Conservation (phyloP, 2,329 filamentous ascomycete genomes). For the Gaeumannomyces tritici region DNA sequence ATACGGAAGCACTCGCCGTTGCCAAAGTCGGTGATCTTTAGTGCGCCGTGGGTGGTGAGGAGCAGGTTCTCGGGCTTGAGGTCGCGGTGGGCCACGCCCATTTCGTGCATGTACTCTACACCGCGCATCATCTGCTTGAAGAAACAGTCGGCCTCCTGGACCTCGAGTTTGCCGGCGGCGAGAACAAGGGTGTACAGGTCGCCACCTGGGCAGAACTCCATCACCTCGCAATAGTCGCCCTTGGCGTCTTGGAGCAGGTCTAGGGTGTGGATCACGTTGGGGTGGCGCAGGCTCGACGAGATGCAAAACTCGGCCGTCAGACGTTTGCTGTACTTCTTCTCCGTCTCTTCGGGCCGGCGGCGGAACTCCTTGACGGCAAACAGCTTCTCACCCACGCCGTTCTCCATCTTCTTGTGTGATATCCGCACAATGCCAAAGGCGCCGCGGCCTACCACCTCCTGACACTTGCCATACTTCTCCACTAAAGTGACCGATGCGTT, state of each 20-base stretch:
- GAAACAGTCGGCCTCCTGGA: slow-evolving; percentile 90
- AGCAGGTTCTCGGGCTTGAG: slow-evolving; percentile 95
- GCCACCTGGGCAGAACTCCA: slow-evolving; percentile 97
- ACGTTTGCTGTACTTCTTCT: slow-evolving; percentile 96
- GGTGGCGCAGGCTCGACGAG: slow-evolving; percentile 89
- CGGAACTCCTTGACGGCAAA: slow-evolving; percentile 99
- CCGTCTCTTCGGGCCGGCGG: slow-evolving; percentile 83
- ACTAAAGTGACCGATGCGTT: slow-evolving; percentile 71
- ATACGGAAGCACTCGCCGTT: slow-evolving; percentile 99
- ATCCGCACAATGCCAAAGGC: slow-evolving; percentile 97
- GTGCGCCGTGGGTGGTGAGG: slow-evolving; percentile 78
- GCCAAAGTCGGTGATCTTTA: slow-evolving; percentile 98
- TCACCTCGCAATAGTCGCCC: slow-evolving; percentile 96
- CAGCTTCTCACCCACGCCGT: slow-evolving; percentile 73
- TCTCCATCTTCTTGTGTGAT: slow-evolving; percentile 87
- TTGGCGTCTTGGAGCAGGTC: slow-evolving; percentile 93
- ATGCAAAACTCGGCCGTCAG: slow-evolving; percentile 98
- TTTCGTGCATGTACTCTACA: slow-evolving; percentile 98
- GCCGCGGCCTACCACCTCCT: slow-evolving; percentile 90
- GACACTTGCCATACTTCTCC: slow-evolving; percentile 97
- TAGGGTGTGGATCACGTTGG: slow-evolving; percentile 95
- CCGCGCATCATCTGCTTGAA: slow-evolving; percentile 99
- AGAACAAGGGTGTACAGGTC: slow-evolving; percentile 92
- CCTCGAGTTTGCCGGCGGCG: slow-evolving; percentile 82
- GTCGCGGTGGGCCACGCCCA: slow-evolving; percentile 96